Conservation (phyloP, 495 filamentous ascomycete genomes). For the Lophium mytilinum region DNA sequence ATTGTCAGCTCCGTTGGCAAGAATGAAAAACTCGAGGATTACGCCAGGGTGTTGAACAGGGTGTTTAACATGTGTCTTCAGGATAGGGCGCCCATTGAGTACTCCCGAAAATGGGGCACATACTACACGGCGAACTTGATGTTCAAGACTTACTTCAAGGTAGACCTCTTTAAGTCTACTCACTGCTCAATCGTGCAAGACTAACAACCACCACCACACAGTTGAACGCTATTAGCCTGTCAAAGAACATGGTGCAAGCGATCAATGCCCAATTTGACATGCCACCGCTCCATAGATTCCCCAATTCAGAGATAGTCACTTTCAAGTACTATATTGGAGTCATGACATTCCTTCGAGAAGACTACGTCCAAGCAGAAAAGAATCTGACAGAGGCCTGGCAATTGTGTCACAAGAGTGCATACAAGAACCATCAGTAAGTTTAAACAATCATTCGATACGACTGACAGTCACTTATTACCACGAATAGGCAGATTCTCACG, state of each 20-base stretch:
- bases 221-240: conserved; percentile 78
- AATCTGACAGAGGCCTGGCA: conserved; percentile 69
- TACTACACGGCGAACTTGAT: conserved; percentile 88
- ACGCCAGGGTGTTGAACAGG: conserved; percentile 75
- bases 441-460: neutral
- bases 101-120: conserved; percentile 93
- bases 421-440: conserved; percentile 69
- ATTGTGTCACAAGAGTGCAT: conserved; percentile 62
- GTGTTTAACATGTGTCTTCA: conserved; percentile 82
- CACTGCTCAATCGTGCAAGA: neutral
- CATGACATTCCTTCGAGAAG: conserved; percentile 82
- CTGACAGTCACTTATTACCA: neutral
- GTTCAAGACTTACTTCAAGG: conserved; percentile 97
- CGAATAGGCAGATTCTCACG: conserved; percentile 71
- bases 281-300: conserved; percentile 64
- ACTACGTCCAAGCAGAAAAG: conserved; percentile 77
- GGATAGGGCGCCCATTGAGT: conserved; percentile 54
- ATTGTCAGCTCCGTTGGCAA: conserved; percentile 60
- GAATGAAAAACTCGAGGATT: conserved; percentile 78
- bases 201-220: conserved; percentile 19
- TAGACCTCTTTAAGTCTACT: conserved; percentile 12
- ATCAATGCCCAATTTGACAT: conserved; percentile 70
- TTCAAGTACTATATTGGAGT: conserved; percentile 94
- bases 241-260: conserved; percentile 79
- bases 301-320: conserved; percentile 85